Conservation (phyloP, 192 early-diverging fungal species). For the Allomyces javanicus region DNA sequence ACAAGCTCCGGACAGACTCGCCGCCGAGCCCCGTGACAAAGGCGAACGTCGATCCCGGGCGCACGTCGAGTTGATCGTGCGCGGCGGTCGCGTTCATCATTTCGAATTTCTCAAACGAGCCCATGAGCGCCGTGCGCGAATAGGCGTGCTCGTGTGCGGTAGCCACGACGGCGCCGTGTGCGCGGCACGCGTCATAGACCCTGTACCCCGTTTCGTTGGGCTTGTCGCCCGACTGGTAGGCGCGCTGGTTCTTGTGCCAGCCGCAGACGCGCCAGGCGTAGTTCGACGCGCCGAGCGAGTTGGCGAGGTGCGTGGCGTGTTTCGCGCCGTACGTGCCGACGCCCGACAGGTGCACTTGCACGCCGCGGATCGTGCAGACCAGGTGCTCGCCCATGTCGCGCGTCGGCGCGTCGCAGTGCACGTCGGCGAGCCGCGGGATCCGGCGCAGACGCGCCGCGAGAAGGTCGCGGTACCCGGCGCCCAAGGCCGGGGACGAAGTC, state of each 20-base stretch:
- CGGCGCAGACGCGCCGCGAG: background rate
- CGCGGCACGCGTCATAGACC: conserved; percentile 14
- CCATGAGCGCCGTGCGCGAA: conserved; percentile 12
- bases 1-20: conserved; percentile 10
- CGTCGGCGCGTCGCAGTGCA: conserved; percentile 1
- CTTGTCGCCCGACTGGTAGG: conserved; percentile 17
- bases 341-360: conserved; percentile 13
- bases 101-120: background rate
- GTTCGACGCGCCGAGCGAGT: background rate
- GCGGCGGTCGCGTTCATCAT: background rate
- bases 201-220: conserved; percentile 16
- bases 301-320: conserved; percentile 12
- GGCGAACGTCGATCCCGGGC: conserved; percentile 8
- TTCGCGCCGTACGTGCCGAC: conserved; percentile 14
- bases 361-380: conserved; percentile 10
- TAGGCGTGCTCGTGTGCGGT: conserved; percentile 20
- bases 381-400: conserved; percentile 16
- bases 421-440: conserved; percentile 9
- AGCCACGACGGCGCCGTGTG: conserved; percentile 14
- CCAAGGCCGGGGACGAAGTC: background rate
- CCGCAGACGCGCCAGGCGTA: conserved; percentile 15
- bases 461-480: background rate
- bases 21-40: conserved; percentile 21
- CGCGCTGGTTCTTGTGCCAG: conserved; percentile 22
- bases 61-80: background rate